Percentiles rank a stretch among this genome's conserved stretches.
phyloP scores from a whole-genome alignment of 306 rosid genomes.

The Medicago arabica region DNA sequence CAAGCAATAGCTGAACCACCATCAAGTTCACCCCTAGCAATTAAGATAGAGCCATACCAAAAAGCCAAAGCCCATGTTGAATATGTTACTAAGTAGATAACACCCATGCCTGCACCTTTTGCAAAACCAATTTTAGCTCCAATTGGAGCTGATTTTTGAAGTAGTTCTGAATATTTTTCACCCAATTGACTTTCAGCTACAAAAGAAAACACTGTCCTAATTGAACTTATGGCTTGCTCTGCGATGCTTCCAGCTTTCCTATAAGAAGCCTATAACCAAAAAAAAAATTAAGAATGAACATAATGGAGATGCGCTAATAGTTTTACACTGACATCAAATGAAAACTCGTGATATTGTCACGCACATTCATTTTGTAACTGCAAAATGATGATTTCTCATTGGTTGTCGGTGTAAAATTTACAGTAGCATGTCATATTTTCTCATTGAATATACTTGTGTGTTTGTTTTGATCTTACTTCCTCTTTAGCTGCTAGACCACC shows the following conservation, averaged over 20 bases:
- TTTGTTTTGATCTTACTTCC: constrained; percentile 57
- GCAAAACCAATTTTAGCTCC: constrained; percentile 85
- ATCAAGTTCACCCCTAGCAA: constrained; percentile 55
- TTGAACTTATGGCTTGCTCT: constrained; percentile 80
- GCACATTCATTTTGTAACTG: too few species aligned
- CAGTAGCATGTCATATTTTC: too few species aligned
- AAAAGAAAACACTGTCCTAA: constrained; percentile 87
- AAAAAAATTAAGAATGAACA: constrained; percentile 16
- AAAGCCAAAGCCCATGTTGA: constrained; percentile 96
- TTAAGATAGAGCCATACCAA: constrained; percentile 80
- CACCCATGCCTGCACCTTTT: constrained; percentile 86
- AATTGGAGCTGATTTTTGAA: constrained; percentile 66
- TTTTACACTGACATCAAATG: neutral
- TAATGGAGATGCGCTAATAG: neutral
- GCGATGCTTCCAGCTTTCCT: constrained; percentile 80
- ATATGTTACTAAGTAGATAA: constrained; percentile 80
- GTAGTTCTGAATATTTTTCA: constrained; percentile 56
- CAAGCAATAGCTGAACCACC: constrained; percentile 94
- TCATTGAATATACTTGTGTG: neutral
- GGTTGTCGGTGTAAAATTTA: neutral
- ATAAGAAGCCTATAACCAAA: constrained; percentile 64
- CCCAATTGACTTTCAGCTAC: constrained; percentile 77
- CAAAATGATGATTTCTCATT: too few species aligned
- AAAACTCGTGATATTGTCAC: too few species aligned
- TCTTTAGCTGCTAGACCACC: constrained; percentile 84